Evolutionary conservation across 768 basidiomycete species (phyloP).

Genomic region (Hemileccinum rubropunctum): DNA sequence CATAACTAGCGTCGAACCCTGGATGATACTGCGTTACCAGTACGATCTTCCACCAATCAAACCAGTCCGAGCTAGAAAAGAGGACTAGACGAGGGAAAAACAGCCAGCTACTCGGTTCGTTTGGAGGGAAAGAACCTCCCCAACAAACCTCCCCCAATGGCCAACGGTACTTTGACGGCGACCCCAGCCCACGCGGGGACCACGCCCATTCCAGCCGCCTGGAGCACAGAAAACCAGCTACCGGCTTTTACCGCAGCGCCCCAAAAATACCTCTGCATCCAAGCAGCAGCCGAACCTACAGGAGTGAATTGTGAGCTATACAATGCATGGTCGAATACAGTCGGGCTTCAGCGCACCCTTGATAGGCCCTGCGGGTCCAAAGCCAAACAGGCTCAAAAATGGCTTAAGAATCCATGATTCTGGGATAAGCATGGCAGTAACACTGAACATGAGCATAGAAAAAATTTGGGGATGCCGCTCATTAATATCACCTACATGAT

Average conservation of each 20-base stretch:
- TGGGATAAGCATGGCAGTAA: slow-evolving; percentile 9
- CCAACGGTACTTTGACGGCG: not conserved
- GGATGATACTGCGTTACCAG: too few species aligned
- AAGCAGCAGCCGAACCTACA: slow-evolving; percentile 15
- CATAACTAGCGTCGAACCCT: too few species aligned
- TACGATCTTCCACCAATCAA: too few species aligned
- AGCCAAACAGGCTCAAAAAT: slow-evolving; percentile 12
- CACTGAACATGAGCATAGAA: not conserved
- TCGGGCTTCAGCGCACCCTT: slow-evolving; percentile 4
- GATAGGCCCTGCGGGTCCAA: slow-evolving; percentile 14
- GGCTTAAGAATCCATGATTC: slow-evolving; percentile 16
- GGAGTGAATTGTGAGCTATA: not conserved
- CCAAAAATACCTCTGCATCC: slow-evolving; percentile 7
- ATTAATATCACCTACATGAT: slow-evolving; percentile 12
- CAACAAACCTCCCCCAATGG: not conserved
- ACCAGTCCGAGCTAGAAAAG: too few species aligned
- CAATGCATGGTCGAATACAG: accelerated
- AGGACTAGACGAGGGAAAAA: too few species aligned
- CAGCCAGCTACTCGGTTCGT: not conserved
- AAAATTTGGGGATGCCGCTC: slow-evolving; percentile 10
- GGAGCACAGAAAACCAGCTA: slow-evolving; percentile 15
- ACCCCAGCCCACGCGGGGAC: slow-evolving; percentile 4
- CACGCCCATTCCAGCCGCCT: slow-evolving; percentile 11
- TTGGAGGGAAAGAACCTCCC: not conserved
- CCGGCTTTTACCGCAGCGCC: not conserved